These are phyloP conservation scores for Penicillium salamii DNA, from an alignment of 495 filamentous ascomycete genomes.

Conservation along the genomic window DNA sequence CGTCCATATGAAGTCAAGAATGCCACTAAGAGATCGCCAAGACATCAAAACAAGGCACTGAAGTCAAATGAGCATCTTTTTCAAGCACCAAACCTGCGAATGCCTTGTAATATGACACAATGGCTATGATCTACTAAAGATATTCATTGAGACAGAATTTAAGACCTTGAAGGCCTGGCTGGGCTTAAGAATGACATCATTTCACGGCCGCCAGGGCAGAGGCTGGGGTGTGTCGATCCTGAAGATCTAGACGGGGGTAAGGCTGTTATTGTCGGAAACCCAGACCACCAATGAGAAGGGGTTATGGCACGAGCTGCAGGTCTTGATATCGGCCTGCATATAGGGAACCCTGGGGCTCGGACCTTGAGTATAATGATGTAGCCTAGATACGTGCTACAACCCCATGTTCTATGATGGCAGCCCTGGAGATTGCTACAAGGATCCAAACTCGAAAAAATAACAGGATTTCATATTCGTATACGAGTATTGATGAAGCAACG, in stretches of 20 bases:
- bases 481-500: slow-evolving; percentile 2
- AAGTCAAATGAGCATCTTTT: not conserved
- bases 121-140: not conserved
- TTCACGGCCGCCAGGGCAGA: no score
- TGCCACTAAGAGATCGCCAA: not conserved
- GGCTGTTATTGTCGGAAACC: not conserved
- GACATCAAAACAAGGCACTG: not conserved
- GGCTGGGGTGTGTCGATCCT: not conserved
- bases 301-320: not conserved
- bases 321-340: not conserved
- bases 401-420: not conserved
- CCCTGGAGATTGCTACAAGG: not conserved
- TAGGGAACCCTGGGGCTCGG: not conserved
- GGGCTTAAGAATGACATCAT: not conserved
- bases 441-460: not conserved
- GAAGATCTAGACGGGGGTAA: not conserved
- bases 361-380: not conserved
- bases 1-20: not conserved
- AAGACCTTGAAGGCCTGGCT: not conserved
- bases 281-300: not conserved
- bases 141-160: not conserved
- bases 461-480: not conserved
- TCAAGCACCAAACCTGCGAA: not conserved
- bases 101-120: not conserved
- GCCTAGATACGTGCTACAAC: not conserved